phyloP scores from a whole-genome alignment of 108 stramenopile genomes.

The Nitzschia sp. region DNA sequence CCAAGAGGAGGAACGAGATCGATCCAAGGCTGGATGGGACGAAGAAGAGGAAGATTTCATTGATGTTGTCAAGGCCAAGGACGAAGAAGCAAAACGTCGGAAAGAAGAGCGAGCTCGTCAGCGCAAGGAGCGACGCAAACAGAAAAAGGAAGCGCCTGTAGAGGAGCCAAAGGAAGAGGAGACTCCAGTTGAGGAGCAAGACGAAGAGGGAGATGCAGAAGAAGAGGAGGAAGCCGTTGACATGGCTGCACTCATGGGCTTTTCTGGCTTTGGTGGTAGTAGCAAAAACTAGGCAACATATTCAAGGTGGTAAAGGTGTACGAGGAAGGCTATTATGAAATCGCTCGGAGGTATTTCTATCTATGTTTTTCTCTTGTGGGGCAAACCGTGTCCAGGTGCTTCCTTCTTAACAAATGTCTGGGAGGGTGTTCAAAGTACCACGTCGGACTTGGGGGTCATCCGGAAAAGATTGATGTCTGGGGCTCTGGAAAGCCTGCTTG shows the following conservation, averaged over 20 bases:
- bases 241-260: conserved; percentile 94
- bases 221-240: conserved; percentile 75
- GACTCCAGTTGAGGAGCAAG: conserved; percentile 21
- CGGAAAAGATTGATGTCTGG: no score
- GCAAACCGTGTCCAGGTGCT: no score
- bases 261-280: conserved; percentile 81
- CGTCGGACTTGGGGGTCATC: no score
- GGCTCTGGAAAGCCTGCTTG: no score
- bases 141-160: conserved; percentile 38
- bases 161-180: conserved; percentile 23
- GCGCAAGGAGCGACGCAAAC: conserved; percentile 65
- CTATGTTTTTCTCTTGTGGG: no score
- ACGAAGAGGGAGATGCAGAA: conserved; percentile 51
- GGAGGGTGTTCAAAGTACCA: no score
- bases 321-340: no score
- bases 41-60: conserved; percentile 38
- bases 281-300: conserved; percentile 15
- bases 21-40: conserved; percentile 20
- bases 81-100: conserved; percentile 58
- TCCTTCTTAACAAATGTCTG: no score
- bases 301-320: no score
- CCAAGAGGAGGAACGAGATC: conserved; percentile 42
- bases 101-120: conserved; percentile 68
- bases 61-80: conserved; percentile 67
- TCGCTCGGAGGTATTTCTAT: no score